phyloP scores from a whole-genome alignment of 1,284 basidiomycete genomes.

The Malassezia japonica region DNA sequence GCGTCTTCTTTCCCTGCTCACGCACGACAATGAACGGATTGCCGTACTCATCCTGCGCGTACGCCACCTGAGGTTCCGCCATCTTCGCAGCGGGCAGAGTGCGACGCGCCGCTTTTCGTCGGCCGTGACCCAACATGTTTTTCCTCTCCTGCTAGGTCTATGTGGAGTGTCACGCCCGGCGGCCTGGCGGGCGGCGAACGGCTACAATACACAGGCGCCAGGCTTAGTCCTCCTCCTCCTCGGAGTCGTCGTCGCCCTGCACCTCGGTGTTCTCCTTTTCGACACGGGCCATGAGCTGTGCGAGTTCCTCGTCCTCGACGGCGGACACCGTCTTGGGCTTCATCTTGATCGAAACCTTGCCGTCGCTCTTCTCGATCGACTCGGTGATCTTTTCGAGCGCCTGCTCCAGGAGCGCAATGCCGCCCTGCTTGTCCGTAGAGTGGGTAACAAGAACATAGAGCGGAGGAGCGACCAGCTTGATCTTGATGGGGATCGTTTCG shows the following conservation, averaged over 20 bases:
- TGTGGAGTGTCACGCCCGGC: not conserved
- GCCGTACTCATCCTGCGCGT: conserved; percentile 63
- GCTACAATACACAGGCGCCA: not conserved
- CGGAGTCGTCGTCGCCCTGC: conserved; percentile 41
- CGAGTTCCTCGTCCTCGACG: conserved; percentile 47
- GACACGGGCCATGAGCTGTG: conserved; percentile 46
- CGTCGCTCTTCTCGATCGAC: conserved; percentile 66
- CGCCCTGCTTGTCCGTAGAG: conserved; percentile 89
- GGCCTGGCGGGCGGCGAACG: not conserved
- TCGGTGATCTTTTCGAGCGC: conserved; percentile 82
- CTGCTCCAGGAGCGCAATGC: conserved; percentile 82
- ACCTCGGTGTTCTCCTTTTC: conserved; percentile 49
- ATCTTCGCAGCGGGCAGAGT: conserved; percentile 16
- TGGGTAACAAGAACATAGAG: conserved; percentile 92
- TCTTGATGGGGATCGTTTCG: conserved; percentile 89
- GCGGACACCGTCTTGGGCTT: conserved; percentile 54
- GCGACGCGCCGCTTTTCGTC: no score
- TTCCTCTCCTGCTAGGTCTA: no score
- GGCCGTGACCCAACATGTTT: not conserved
- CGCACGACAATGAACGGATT: conserved; percentile 93
- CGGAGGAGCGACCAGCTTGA: conserved; percentile 90
- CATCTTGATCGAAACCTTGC: conserved; percentile 87
- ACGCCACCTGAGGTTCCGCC: conserved; percentile 44
- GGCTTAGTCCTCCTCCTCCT: conserved; percentile 16
- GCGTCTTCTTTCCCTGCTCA: conserved; percentile 88